Percentiles rank a stretch among this genome's conserved stretches.
These are phyloP conservation scores for Ceratocystiopsis sp. DNA, from an alignment of 2,329 filamentous ascomycete genomes.

Conservation along the genomic window DNA sequence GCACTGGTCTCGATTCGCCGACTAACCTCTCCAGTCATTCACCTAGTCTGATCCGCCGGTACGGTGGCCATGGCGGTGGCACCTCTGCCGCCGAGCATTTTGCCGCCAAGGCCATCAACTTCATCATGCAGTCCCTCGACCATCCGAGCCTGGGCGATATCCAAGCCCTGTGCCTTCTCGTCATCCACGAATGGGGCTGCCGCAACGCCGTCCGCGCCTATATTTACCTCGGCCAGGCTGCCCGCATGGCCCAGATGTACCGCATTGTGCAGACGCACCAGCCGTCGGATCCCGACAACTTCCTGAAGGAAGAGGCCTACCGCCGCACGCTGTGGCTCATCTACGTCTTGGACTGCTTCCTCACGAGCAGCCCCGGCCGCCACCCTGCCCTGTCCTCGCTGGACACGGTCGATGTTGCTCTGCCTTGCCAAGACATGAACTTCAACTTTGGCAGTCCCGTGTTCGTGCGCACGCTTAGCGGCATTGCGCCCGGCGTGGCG, in stretches of 20 bases:
- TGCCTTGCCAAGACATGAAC: constrained; percentile 45
- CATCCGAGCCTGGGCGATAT: constrained; percentile 43
- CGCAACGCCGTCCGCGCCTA: constrained; percentile 45
- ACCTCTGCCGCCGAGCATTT: constrained; percentile 41
- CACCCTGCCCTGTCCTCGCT: constrained; percentile 36
- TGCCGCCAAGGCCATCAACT: constrained; percentile 36
- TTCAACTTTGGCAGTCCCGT: constrained; percentile 45
- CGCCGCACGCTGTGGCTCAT: constrained; percentile 45
- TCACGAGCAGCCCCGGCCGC: constrained; percentile 44
- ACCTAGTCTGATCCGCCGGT: constrained; percentile 37
- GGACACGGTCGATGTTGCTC: constrained; percentile 36
- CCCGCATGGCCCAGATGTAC: constrained; percentile 49
- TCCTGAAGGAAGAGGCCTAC: constrained; percentile 43
- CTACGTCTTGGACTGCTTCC: constrained; percentile 44
- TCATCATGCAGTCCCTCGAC: constrained; percentile 41
- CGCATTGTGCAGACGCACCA: constrained; percentile 38
- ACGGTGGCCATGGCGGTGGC: constrained; percentile 33
- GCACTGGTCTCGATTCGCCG: no score
- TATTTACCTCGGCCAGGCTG: constrained; percentile 44
- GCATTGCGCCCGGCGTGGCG: constrained; percentile 19
- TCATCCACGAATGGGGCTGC: constrained; percentile 46
- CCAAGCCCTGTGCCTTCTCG: constrained; percentile 41
- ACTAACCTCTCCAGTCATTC: constrained; percentile 28
- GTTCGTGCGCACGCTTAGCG: constrained; percentile 37
- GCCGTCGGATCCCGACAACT: constrained; percentile 36